These are phyloP conservation scores for Solanum neorickii DNA, from an alignment of 257 asterid species.

Conservation along the genomic window DNA sequence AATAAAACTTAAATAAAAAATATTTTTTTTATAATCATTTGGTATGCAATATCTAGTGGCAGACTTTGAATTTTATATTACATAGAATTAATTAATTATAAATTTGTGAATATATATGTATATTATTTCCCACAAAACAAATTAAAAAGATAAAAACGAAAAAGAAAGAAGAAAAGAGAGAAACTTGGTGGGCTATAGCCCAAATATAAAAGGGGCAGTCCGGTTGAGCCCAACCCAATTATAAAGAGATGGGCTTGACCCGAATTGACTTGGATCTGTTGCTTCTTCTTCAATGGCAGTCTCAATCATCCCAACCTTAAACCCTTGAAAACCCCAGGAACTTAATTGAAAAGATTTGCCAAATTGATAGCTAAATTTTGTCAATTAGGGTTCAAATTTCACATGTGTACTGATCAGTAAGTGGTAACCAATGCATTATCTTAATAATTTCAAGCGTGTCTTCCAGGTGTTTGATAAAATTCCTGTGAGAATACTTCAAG, in stretches of 20 bases:
- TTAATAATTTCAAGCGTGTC: not conserved
- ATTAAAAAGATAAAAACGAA: not conserved
- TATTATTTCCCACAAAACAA: not conserved
- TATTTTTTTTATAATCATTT: not conserved
- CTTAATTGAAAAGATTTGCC: not conserved
- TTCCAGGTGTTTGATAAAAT: conserved; percentile 20
- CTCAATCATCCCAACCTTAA: not conserved
- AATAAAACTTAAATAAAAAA: not conserved
- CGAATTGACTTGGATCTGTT: not conserved
- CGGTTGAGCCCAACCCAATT: not conserved
- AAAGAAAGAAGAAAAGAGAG: not conserved
- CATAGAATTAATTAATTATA: not conserved
- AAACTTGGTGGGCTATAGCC: not conserved
- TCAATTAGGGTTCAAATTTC: not conserved
- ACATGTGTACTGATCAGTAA: not conserved
- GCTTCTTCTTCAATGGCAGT: not conserved
- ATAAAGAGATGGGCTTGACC: not conserved
- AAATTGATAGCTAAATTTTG: not conserved
- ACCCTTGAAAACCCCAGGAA: not conserved
- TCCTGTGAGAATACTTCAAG: not conserved
- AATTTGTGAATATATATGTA: not conserved
- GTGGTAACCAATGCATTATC: not conserved
- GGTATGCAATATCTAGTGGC: not conserved
- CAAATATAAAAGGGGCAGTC: not conserved
- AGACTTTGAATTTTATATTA: not conserved